A percentile compares a stretch with the other conserved stretches of the same genome.
Evolutionary conservation across 768 basidiomycete species (phyloP).

Genomic region (Amanita molliuscula): DNA sequence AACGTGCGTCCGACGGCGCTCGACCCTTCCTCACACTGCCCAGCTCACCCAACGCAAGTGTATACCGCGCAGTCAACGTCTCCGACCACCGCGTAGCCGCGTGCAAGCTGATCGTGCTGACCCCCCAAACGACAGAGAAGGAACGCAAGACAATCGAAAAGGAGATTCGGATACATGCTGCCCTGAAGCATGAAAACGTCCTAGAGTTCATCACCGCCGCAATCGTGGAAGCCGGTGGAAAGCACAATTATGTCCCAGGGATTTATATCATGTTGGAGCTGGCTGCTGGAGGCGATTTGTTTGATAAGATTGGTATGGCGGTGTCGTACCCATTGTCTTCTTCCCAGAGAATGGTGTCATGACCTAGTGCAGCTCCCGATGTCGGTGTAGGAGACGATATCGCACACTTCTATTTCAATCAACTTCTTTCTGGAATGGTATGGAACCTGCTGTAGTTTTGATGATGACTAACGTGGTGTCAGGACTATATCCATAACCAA

Average conservation of each 20-base stretch:
- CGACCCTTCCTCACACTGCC: background rate
- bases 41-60: conserved; percentile 32
- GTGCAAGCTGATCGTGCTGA: conserved; percentile 74
- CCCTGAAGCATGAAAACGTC: conserved; percentile 69
- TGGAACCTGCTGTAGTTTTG: conserved; percentile 14
- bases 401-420: conserved; percentile 84
- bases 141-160: conserved; percentile 80
- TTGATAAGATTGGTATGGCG: conserved; percentile 91
- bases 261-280: conserved; percentile 91
- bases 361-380: conserved; percentile 60
- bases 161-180: conserved; percentile 84
- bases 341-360: background rate
- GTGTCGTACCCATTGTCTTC: background rate
- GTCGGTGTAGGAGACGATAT: conserved; percentile 79
- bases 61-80: conserved; percentile 73
- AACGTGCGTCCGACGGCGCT: conserved; percentile 35
- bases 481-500: conserved; percentile 80
- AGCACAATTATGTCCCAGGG: conserved; percentile 56
- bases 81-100: conserved; percentile 63
- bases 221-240: conserved; percentile 57
- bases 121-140: conserved; percentile 47
- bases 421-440: conserved; percentile 79
- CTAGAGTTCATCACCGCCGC: conserved; percentile 78
- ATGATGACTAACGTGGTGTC: background rate
- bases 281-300: conserved; percentile 89